Evolutionary conservation across 2,329 filamentous ascomycete species (phyloP), one percentile per base, ranked within the genome.

Genomic region (Diaporthe capsici): DNA sequence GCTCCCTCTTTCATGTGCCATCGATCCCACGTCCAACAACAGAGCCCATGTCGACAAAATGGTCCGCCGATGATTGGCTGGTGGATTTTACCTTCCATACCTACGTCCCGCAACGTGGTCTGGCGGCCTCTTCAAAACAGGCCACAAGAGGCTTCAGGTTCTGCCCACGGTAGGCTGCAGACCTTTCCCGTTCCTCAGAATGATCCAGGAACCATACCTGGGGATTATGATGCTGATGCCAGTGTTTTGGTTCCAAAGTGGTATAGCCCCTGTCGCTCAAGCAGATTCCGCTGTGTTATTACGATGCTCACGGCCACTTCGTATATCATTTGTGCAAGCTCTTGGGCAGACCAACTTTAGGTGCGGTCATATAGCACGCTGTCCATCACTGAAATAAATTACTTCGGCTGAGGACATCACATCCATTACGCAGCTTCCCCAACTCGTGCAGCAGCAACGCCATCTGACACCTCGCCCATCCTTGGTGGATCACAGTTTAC

Each of bases 401-500:
- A 22, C 17, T 49, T 22, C 20, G 44, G 44, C 42, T 44, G 42
- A 6, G 7, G 3, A 20, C 7, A 49, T 22, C 6, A 22, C 44
- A 22, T 8, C 20, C 20, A 8, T 49, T 49, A 8, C 17, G 44
- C 7, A 2, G 3, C 17, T 20, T 4, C 17, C 15, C 15, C 42
- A 44, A 20, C 17, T 6, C 5, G 42, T 44, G 13, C 42, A 20
- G 2, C 7, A 17, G 13, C 42, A 44, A 44, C 17, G 17, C 42
- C 42, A 17, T 9, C 17, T 22, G 44, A 8, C 44, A 22, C 8
- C 7, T 22, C 44, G 22, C 20, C 13, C 20, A 22, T 20, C 44
- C 44, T 9, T 49, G 44, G 1, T 20, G 7, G 6, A 39, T 75
- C 28, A 77, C 31, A 77, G 28, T 47, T 77, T 77, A 34, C 73